Evolutionary conservation across 2,329 filamentous ascomycete species (phyloP).

Genomic region (Hypoxylon sp.): DNA sequence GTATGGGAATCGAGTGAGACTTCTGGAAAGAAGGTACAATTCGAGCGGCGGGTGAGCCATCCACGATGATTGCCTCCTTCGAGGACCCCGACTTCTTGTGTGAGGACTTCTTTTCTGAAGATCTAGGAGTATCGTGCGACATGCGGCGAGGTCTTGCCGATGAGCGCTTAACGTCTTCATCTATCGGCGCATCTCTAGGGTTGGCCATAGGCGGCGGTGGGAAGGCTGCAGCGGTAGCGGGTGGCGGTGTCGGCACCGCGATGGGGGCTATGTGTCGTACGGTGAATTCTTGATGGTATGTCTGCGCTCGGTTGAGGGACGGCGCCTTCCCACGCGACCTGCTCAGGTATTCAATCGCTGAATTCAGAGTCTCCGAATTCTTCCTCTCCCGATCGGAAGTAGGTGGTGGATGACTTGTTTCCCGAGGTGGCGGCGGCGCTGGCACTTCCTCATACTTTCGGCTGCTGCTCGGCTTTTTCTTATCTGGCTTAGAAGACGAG

Average conservation of each 20-base stretch:
- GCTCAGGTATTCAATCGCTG: slow-evolving; percentile 48
- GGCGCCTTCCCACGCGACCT: slow-evolving; percentile 47
- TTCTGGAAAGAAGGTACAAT: slow-evolving; percentile 43
- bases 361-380: slow-evolving; percentile 47
- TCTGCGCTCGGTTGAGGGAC: slow-evolving; percentile 42
- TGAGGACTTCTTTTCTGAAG: slow-evolving; percentile 50
- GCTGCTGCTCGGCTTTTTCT: slow-evolving; percentile 49
- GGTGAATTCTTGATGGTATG: slow-evolving; percentile 41
- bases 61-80: slow-evolving; percentile 46
- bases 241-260: slow-evolving; percentile 53
- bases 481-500: slow-evolving; percentile 42
- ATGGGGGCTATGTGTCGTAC: slow-evolving; percentile 41
- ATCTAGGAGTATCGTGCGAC: slow-evolving; percentile 50
- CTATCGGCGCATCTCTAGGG: slow-evolving; percentile 35
- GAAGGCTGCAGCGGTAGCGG: slow-evolving; percentile 44
- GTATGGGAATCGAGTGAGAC: slow-evolving; percentile 40
- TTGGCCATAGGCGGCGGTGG: slow-evolving; percentile 45
- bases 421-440: slow-evolving; percentile 23
- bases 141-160: slow-evolving; percentile 47
- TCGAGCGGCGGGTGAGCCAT: slow-evolving; percentile 30
- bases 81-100: slow-evolving; percentile 48
- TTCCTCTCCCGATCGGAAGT: slow-evolving; percentile 47
- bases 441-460: slow-evolving; percentile 47
- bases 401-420: slow-evolving; percentile 28
- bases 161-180: slow-evolving; percentile 49